Conservation (phyloP, 345 rosid genomes). For the Pugionium dolabratum region DNA sequence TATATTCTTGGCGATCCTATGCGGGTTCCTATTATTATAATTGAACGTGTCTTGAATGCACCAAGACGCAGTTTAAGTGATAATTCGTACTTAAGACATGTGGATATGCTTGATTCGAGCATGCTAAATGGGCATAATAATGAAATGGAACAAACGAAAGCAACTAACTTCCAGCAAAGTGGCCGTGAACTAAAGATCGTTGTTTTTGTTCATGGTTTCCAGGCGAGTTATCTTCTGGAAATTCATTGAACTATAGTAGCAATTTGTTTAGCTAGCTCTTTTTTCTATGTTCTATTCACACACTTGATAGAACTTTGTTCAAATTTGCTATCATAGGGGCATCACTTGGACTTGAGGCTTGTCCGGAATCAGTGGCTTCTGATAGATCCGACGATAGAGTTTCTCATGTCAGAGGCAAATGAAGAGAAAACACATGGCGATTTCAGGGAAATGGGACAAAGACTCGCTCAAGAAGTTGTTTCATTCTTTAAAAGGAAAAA, state of each 20-base stretch:
- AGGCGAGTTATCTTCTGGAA: slow-evolving; percentile 55
- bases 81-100: slow-evolving; percentile 66
- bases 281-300: too few relatives aligned
- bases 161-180: slow-evolving; percentile 35
- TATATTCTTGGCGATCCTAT: slow-evolving; percentile 82
- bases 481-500: slow-evolving; percentile 75
- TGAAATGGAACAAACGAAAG: slow-evolving; percentile 44
- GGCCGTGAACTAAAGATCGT: slow-evolving; percentile 74
- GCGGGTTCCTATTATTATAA: slow-evolving; percentile 74
- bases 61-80: slow-evolving; percentile 80
- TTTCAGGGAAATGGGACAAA: slow-evolving; percentile 91
- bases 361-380: slow-evolving; percentile 96
- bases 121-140: slow-evolving; percentile 36
- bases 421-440: slow-evolving; percentile 95
- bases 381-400: slow-evolving; percentile 82
- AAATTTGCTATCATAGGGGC: slow-evolving; percentile 54
- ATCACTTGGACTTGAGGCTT: slow-evolving; percentile 96
- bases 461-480: slow-evolving; percentile 85
- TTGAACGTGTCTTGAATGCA: slow-evolving; percentile 85
- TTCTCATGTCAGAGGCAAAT: slow-evolving; percentile 94
- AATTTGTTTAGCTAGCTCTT: neutral
- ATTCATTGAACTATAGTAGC: neutral
- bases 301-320: too few relatives aligned
- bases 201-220: slow-evolving; percentile 96
- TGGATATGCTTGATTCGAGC: slow-evolving; percentile 56